A percentile compares a stretch with the other conserved stretches of the same genome.
phyloP scores from a whole-genome alignment of 805 yeast genomes.

The Lachancea lanzarotensis region DNA sequence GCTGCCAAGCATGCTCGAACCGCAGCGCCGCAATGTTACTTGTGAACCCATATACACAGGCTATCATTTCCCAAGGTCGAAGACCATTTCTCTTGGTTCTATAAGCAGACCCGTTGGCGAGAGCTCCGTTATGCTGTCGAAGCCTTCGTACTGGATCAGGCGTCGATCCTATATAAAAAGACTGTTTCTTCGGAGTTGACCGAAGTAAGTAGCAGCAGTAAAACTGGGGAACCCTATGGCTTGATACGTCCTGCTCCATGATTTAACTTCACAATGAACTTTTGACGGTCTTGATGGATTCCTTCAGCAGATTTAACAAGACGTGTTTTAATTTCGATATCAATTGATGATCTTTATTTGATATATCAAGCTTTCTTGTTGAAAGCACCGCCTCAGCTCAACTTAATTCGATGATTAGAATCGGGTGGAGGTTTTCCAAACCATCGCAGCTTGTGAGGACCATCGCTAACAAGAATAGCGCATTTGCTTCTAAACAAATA shows the following conservation, averaged over 20 bases:
- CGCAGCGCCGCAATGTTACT: constrained; percentile 62
- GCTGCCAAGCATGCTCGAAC: constrained; percentile 85
- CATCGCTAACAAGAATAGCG: background rate
- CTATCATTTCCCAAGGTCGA: constrained; percentile 70
- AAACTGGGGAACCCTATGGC: constrained; percentile 29
- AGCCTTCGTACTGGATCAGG: constrained; percentile 66
- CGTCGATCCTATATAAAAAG: constrained; percentile 76
- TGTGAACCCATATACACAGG: constrained; percentile 66
- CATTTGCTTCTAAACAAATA: constrained; percentile 17
- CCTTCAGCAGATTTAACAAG: too few relatives aligned
- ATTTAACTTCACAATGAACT: background rate
- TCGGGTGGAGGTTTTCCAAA: background rate
- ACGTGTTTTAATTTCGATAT: too few relatives aligned
- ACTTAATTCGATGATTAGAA: constrained; percentile 1
- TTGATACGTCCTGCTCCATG: background rate
- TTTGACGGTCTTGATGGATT: background rate
- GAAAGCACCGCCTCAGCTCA: background rate
- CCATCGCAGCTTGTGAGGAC: background rate
- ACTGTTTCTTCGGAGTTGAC: constrained; percentile 48
- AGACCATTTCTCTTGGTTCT: constrained; percentile 50
- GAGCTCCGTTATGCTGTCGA: constrained; percentile 72
- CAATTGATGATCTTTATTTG: background rate
- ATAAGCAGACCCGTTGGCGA: constrained; percentile 60
- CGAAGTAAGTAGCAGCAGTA: constrained; percentile 69
- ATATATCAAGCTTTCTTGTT: background rate